Percentiles rank a stretch among this genome's conserved stretches.
Evolutionary conservation across 2,329 filamentous ascomycete genomes (phyloP).

Genomic region (Aspergillus sp.): DNA sequence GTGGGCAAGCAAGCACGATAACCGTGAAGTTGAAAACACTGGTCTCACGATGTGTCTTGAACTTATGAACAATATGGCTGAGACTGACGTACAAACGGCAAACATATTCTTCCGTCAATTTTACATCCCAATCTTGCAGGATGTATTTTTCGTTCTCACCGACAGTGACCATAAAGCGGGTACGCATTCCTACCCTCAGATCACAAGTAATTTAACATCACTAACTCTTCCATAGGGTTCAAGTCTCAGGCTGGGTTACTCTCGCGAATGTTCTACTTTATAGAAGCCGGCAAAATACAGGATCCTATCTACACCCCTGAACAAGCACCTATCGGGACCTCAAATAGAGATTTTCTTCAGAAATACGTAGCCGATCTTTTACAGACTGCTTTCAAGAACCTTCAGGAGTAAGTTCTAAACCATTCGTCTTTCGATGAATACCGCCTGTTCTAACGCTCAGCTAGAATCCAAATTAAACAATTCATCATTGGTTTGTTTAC

Average conservation of each 20-base stretch:
- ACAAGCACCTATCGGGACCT: slow-evolving; percentile 77
- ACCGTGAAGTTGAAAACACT: slow-evolving; percentile 93
- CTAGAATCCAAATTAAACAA: slow-evolving; percentile 76
- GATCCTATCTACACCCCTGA: slow-evolving; percentile 86
- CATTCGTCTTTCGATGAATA: neutral
- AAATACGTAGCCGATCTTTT: slow-evolving; percentile 84
- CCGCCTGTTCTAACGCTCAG: slow-evolving; percentile 35
- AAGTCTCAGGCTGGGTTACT: slow-evolving; percentile 95
- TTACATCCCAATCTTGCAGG: slow-evolving; percentile 91
- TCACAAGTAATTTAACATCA: neutral
- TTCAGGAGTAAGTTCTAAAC: slow-evolving; percentile 68
- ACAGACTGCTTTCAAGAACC: slow-evolving; percentile 87
- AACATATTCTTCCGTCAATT: slow-evolving; percentile 98
- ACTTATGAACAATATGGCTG: slow-evolving; percentile 95
- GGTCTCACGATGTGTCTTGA: slow-evolving; percentile 98
- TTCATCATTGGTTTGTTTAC: slow-evolving; percentile 91
- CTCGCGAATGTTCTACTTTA: slow-evolving; percentile 93
- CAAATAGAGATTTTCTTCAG: slow-evolving; percentile 86
- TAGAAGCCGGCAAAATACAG: slow-evolving; percentile 85
- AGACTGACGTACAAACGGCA: slow-evolving; percentile 80
- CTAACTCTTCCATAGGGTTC: slow-evolving; percentile 58
- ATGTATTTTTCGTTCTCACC: slow-evolving; percentile 97
- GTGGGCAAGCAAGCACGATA: slow-evolving; percentile 99
- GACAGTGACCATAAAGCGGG: slow-evolving; percentile 97
- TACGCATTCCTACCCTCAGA: slow-evolving; percentile 27